Evolutionary conservation across 108 stramenopile species (phyloP), one percentile per base, ranked within the genome.

Genomic region (Discostella pseudostelligera): DNA sequence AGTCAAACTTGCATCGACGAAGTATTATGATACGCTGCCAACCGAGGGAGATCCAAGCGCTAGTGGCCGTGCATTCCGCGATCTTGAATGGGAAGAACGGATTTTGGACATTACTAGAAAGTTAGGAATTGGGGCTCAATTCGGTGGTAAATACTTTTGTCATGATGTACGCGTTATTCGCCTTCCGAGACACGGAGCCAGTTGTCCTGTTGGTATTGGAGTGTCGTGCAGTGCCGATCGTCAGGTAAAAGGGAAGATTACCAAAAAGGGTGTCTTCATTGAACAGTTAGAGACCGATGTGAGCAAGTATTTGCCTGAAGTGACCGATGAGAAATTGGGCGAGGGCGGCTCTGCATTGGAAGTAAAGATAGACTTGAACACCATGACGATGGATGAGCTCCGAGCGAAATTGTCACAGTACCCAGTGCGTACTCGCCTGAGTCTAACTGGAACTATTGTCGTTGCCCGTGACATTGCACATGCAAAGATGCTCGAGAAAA

Each of bases 81-180:
- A 97, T 69, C 26, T 87, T 8, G 84, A 82, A 48, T 91, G 92
- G 93, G 97, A 97, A 69, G 67, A 85, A 25, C 79, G 94, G 65
- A 87, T 97, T 51, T 61, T 96, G 39, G 76, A 95, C 48, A 88
- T 97, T 76, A 94, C 93, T 28, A 91, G 86, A 11, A 85, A 91
- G 14, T 67, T 96, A 40, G 97, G 97, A 32, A 96, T 98, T 67
- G 97, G 97, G 45, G 97, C 97, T 3, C 96, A 95, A 76, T 93
- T 96, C 68, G 97, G 96, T 39, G 97, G 97, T 13, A 98, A 98
- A 69, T 96, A 98, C 87, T 98, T 98, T 74, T 96, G 94, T 78
- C 97, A 96, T 67, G 97, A 98, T 76, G 93, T 96, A 22, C 87
- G 97, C 19, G 97, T 96, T 0, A 72, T 96, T 36, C 87, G 96